Base-by-base conservation (phyloP, 306 rosid species). In the Glycine latifolia region DNA sequence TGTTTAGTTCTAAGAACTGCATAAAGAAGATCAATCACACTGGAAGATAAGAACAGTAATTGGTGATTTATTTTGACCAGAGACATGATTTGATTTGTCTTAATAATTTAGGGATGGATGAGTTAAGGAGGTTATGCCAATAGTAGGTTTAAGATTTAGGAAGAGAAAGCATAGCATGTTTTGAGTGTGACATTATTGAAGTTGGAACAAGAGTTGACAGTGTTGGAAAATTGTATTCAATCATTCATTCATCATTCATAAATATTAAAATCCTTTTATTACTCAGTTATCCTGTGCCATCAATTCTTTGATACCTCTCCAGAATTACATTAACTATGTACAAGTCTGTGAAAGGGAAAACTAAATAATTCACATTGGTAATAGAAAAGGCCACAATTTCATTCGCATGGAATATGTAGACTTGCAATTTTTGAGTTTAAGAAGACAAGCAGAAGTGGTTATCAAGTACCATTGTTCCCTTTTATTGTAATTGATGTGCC, bases 91-190 rank as follows among this genome's bases (percentile, higher is more conserved):
- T 58, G 41, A 41, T 74, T 56, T 5, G 39, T 56, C 43, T 55
- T 41, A 54, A 26, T 12, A 6, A 49, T 3, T 37, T 37, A n/a
- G 48, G 62, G 67, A 53, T 31, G 2, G 31, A 71, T 26, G 65
- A 74, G 16, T 58, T 17, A 6, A 6, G 53, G 58, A 44, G 55
- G 20, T 13, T 58, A 56, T 41, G 55, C 58, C 16, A 8, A 60
- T 75, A 13, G 37, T 4, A 44, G 20, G 55, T 76, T 74, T 62
- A 62, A 33, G 61, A 63, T 26, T 33, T 61, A 76, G 48, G 59
- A 60, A 60, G 10, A 47, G 41, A 11, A 59, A 74, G 67, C 20
- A 67, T 67, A 39, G 14, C 50, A 41, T 61, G 44, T 67, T 15
- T 44, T 8, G 54, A 67, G 10, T 9, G 8, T 67, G 54, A 9